These are phyloP conservation scores for Viola odorata DNA, from an alignment of 345 rosid species.

Conservation along the genomic window DNA sequence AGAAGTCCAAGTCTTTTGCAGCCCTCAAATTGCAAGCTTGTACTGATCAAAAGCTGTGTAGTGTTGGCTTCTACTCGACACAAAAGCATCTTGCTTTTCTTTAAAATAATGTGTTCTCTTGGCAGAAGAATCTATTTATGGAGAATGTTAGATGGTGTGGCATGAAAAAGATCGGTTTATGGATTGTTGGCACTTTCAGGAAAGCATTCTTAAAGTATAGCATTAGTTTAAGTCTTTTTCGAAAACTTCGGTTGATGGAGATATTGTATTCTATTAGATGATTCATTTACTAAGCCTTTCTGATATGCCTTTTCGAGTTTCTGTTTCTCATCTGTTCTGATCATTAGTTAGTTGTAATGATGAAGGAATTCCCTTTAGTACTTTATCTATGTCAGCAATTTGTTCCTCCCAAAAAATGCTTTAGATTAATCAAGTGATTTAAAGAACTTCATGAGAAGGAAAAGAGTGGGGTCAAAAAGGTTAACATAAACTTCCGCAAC, in stretches of 20 bases:
- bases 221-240: neutral
- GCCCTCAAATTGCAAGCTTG: slow-evolving; percentile 71
- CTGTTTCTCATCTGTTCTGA: neutral
- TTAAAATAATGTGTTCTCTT: slow-evolving; percentile 9
- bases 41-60: slow-evolving; percentile 17
- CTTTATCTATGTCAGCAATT: no score
- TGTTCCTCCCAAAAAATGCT: no score
- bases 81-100: slow-evolving; percentile 2
- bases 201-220: slow-evolving; percentile 24
- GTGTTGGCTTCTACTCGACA: neutral
- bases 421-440: neutral
- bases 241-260: neutral
- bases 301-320: neutral
- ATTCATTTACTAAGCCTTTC: neutral
- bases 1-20: slow-evolving; percentile 70
- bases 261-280: neutral
- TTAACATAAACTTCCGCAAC: neutral
- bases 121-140: slow-evolving; percentile 18
- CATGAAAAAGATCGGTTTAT: slow-evolving; percentile 13
- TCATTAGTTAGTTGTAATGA: neutral
- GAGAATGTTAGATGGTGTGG: slow-evolving; percentile 11
- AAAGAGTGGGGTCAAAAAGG: neutral
- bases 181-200: slow-evolving; percentile 14
- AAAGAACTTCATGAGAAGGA: neutral
- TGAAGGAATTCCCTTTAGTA: no score